These are phyloP conservation scores for Salvia hispanica DNA, from an alignment of 257 asterid genomes.

Conservation along the genomic window DNA sequence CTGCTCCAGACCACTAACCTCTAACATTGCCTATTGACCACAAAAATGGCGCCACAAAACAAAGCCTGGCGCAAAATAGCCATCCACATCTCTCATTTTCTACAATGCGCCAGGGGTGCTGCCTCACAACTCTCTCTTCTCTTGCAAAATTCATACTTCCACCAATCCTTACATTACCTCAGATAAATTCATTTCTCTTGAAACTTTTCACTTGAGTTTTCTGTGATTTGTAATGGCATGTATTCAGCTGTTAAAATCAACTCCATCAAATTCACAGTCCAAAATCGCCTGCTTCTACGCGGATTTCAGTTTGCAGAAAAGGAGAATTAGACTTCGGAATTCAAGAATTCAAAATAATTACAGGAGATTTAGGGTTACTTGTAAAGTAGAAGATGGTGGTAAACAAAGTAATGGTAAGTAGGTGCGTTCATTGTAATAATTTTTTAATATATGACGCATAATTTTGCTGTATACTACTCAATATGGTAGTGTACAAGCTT, in stretches of 20 bases:
- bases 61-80: too few species aligned
- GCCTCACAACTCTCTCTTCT: constrained; percentile 10
- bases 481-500: background rate
- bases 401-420: constrained; percentile 57
- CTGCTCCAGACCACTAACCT: too few species aligned
- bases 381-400: constrained; percentile 52
- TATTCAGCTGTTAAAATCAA: constrained; percentile 60
- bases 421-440: background rate
- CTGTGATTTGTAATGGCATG: constrained; percentile 47
- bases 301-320: constrained; percentile 31
- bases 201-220: background rate
- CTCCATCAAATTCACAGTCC: constrained; percentile 43
- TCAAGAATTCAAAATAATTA: constrained; percentile 30
- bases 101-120: constrained; percentile 45
- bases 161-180: background rate
- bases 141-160: constrained; percentile 15
- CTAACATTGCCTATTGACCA: too few species aligned
- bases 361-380: constrained; percentile 48
- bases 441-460: background rate
- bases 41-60: too few species aligned
- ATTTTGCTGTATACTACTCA: too few species aligned
- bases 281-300: constrained; percentile 42
- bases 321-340: constrained; percentile 40
- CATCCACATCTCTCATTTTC: constrained; percentile 19
- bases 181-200: background rate